Base-by-base conservation (phyloP, 306 rosid species). In the Begonia peltatifolia region DNA sequence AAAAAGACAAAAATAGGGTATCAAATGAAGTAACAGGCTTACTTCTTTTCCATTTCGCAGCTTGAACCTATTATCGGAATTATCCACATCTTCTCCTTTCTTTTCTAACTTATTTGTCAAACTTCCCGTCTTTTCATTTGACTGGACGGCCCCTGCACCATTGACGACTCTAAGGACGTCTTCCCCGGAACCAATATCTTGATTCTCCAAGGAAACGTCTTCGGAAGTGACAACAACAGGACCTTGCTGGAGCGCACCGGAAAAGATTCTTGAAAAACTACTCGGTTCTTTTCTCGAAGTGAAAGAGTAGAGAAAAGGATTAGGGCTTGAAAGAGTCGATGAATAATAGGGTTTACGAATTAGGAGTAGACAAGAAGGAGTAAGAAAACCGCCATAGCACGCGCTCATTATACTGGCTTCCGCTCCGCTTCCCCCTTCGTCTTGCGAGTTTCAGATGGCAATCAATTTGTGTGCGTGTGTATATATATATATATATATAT, bases 31-130 rank as follows among this genome's bases (percentile, higher is more conserved):
- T 4, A 18, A 25, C n/a, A 18, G 41, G 70, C 60, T 7, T 6
- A 83, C 96, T 86, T 86, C 95, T 57, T 61, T 81, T 62, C 99
- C 96, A 65, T 90, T 83, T 25, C 87, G 81, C 44, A 81, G 82
- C 72, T 87, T 86, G 74, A 72, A 86, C 70, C 94, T 78, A 46
- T 67, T 50, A 48, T 86, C 94, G 6, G 42, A 25, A 56, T 49
- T 55, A 18, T 61, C 72, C 3, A 61, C 77, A 10, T 61, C 72
- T 18, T 69, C 76, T 56, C 63, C 68, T 88, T 65, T 79, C 76
- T 76, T 85, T 49, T 59, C 74, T 46, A 53, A 50, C 52, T 59
- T 74, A 18, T 71, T 56, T 48, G 75, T 52, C 38, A 50, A 54
- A 47, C 53, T 47, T n/a, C 47, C 57, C 20, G 49, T 52, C 61